Evolutionary conservation across 495 filamentous ascomycete genomes (phyloP).

Genomic region (Penicillium longicatenatum): DNA sequence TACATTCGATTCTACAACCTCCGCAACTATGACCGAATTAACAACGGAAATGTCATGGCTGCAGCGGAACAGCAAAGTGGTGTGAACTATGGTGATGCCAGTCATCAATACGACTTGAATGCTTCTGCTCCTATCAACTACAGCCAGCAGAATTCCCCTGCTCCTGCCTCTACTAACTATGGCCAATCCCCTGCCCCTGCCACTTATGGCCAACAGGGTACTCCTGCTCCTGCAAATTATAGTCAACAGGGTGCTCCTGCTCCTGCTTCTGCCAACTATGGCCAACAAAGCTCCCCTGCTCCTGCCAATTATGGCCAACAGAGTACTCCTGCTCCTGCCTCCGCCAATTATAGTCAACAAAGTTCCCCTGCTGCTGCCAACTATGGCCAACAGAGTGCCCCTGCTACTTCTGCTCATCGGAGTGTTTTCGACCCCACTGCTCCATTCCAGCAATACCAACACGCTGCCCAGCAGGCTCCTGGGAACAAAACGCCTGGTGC

Average conservation of each 20-base stretch:
- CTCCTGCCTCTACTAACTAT: constrained; percentile 21
- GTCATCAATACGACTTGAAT: constrained; percentile 62
- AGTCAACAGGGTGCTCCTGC: not conserved
- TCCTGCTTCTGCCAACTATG: constrained; percentile 20
- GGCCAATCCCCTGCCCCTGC: constrained; percentile 22
- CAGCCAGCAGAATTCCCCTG: not conserved
- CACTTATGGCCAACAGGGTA: no score
- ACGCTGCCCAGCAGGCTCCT: constrained; percentile 54
- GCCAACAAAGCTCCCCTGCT: constrained; percentile 33
- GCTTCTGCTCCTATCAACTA: constrained; percentile 5
- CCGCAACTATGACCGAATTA: constrained; percentile 90
- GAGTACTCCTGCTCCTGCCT: constrained; percentile 18
- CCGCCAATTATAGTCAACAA: not conserved
- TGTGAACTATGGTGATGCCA: constrained; percentile 72
- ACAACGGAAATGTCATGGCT: constrained; percentile 64
- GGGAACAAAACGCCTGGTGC: constrained; percentile 34
- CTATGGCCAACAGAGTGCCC: constrained; percentile 40
- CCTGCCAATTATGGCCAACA: no score
- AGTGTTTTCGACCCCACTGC: constrained; percentile 44
- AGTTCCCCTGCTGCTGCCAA: not conserved
- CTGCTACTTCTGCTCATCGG: constrained; percentile 17
- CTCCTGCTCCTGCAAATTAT: constrained; percentile 25
- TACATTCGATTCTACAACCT: constrained; percentile 98
- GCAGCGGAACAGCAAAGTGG: constrained; percentile 66
- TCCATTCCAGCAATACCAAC: constrained; percentile 65